Conservation (phyloP, 345 rosid species). For the Gossypium herbaceum region DNA sequence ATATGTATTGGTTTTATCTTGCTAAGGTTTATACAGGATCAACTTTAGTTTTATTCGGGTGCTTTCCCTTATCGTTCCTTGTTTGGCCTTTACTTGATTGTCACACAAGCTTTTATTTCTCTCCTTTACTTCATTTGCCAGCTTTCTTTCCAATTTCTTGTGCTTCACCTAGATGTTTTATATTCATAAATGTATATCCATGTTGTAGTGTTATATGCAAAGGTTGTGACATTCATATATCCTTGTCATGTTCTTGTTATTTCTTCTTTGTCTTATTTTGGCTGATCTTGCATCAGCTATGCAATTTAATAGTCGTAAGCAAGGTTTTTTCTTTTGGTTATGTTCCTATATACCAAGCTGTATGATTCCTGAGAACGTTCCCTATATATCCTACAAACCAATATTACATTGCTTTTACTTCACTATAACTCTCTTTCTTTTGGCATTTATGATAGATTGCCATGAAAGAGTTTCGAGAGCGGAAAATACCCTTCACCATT, state of each 20-base stretch:
- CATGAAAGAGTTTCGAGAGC: constrained; percentile 82
- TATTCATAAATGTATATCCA: neutral
- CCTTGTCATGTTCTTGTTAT: neutral
- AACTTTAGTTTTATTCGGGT: neutral
- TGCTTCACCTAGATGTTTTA: neutral
- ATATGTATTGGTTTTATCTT: neutral
- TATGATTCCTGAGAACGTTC: neutral
- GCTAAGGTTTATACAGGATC: neutral
- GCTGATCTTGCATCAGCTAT: neutral
- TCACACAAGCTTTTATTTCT: neutral
- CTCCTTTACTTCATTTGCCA: neutral
- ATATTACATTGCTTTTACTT: neutral
- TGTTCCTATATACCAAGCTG: neutral
- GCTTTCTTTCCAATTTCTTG: neutral
- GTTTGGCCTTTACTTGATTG: neutral
- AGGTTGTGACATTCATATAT: neutral
- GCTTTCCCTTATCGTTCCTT: neutral
- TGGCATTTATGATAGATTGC: constrained; percentile 55
- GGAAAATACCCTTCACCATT: constrained; percentile 84
- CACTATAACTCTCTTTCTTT: neutral
- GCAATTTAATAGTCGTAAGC: neutral
- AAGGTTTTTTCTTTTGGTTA: neutral
- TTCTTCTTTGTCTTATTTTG: neutral
- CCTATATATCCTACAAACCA: neutral
- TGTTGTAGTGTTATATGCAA: neutral